Base-by-base conservation (phyloP, 2,329 filamentous ascomycete species). In the Gremmenia infestans region DNA sequence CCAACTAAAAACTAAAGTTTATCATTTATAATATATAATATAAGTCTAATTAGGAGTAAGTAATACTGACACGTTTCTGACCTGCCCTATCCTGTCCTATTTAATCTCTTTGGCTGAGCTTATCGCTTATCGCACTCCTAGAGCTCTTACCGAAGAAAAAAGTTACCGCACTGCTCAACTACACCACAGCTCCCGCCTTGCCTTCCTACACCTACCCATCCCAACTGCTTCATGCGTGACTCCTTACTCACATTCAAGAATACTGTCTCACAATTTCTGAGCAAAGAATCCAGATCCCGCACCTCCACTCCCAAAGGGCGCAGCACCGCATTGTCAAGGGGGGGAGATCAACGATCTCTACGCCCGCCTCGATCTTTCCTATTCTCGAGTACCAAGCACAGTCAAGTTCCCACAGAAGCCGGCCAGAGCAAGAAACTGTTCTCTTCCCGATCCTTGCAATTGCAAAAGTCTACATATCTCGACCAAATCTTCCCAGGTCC, bases 401-500 rank as follows among this genome's bases (percentile, higher is more conserved):
- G 25, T 25, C 25, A 25, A 25, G 6, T 25, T 5, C 5, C 25
- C 25, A 22, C 8, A 17, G n/a, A 17, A 43, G 22, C 22, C 22
- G 22, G 22, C 22, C 22, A 22, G 22, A 22, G 17, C 15, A 17
- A 45, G 42, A 45, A 14, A 40, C n/a, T 5, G 37, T 15, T 17
- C 12, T 19, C 12, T 5, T 45, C 15, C 4, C 42, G 17, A 17
- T 22, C 23, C 19, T 28, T 22, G 12, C 2, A 8, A 5, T 28
- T 22, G 12, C 2, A 8, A 5, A 6, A 47, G 14, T 3, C 14
- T 15, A 48, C 14, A 17, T 28, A 12, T 23, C 49, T 51, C 5
- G 25, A 52, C 23, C 57, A 48, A 48, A 49, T 61, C 9, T 52
- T 55, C 17, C 59, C 35, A 19, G 59, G 59, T n/a, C 59, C 58